These are phyloP conservation scores for Ramaria rubella DNA, from an alignment of 768 basidiomycete species.

Conservation along the genomic window DNA sequence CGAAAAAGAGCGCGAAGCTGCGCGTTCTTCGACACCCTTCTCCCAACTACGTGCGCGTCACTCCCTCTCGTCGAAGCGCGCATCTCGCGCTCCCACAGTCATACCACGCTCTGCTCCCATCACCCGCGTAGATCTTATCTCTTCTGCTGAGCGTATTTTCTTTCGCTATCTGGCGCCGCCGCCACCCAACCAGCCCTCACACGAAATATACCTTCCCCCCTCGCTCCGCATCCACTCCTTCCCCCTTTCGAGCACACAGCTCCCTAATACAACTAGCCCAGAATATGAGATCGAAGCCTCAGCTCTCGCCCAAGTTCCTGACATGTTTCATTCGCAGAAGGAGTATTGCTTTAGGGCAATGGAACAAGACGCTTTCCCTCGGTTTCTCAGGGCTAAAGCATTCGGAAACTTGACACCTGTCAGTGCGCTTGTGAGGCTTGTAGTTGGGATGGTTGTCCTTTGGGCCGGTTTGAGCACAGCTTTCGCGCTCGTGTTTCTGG, in stretches of 20 bases:
- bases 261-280: constrained; percentile 53
- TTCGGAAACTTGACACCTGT: constrained; percentile 95
- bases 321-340: constrained; percentile 96
- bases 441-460: constrained; percentile 75
- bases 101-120: constrained; percentile 91
- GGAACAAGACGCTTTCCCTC: constrained; percentile 91
- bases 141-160: constrained; percentile 93
- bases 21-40: constrained; percentile 76
- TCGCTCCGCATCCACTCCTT: constrained; percentile 87
- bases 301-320: constrained; percentile 83
- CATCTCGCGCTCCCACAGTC: constrained; percentile 86
- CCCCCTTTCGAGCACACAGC: constrained; percentile 68
- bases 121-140: constrained; percentile 81
- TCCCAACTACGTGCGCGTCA: constrained; percentile 9
- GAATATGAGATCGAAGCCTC: constrained; percentile 50
- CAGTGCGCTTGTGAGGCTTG: constrained; percentile 78
- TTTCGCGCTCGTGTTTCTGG: constrained; percentile 90
- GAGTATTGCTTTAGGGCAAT: constrained; percentile 95
- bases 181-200: constrained; percentile 70
- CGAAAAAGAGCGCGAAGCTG: constrained; percentile 27
- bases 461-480: constrained; percentile 94
- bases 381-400: constrained; percentile 95
- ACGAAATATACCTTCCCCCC: constrained; percentile 96
- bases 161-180: constrained; percentile 86
- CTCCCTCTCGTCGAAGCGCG: constrained; percentile 65